Base-by-base conservation (phyloP, 768 basidiomycete species). In the Suillus paluster region DNA sequence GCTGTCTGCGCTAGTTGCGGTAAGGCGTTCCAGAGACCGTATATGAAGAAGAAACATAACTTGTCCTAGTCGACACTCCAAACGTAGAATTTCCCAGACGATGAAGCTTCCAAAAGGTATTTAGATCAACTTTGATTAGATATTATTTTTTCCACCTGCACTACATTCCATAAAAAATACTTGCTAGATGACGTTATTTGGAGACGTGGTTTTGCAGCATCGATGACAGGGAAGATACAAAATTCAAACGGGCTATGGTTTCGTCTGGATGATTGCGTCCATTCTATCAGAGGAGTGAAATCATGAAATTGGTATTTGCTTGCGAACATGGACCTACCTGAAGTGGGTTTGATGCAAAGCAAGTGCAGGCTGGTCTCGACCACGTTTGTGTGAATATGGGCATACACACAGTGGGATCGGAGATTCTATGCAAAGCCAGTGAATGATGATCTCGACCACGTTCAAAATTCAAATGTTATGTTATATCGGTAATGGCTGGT, bases 191-290 rank as follows among this genome's bases (percentile, higher is more conserved):
- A 39, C 73, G 72, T 62, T 81, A 86, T 63, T 79, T 91, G 42
- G 88, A 85, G 64, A 75, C 75, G 12, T 92, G 90, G 87, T 78
- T 92, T 4, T 84, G 87, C 0, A 91, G 87, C 0, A 91, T 92
- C 83, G 92, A 91, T 69, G 87, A 88, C 73, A 91, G 91, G 78
- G 83, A 88, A 6, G 64, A 91, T 92, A 89, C 89, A 90, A 27
- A 89, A 91, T 69, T 91, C 90, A 8, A 92, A 92, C 68, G 91
- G 90, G 89, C 79, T 93, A 7, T 92, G 90, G 90, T 92, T 92
- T 75, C 81, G 90, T 17, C 9, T 30, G 30, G 30, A 30, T 3
- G 41, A 30, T 42, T 50, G 25, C 21, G 33, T 25, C 7, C 33
- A 14, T 15, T 25, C 23, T 50, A 7, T 50, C 49, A 19, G 33